A percentile compares a stretch with the other conserved stretches of the same genome.
Evolutionary conservation across 1,284 basidiomycete genomes (phyloP).

Genomic region (Apiotrichum gamsii): DNA sequence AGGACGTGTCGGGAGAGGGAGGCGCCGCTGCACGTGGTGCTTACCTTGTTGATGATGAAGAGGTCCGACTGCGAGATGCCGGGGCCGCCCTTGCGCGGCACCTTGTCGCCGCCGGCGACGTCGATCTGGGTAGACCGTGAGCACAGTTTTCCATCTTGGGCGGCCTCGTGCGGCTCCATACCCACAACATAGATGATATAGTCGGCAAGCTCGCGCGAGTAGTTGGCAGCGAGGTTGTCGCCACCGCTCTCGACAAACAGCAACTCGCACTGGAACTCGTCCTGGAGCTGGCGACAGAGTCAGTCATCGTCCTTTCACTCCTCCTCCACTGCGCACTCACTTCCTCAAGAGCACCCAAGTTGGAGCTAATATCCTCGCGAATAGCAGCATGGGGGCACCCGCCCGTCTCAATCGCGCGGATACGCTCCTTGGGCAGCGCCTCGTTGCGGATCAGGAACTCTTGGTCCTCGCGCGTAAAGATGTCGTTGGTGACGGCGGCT

Average conservation of each 20-base stretch:
- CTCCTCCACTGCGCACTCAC: too few relatives aligned
- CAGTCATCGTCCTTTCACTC: too few relatives aligned
- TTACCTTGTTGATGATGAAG: conserved; percentile 80
- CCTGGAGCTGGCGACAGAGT: too few relatives aligned
- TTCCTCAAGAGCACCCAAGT: conserved; percentile 91
- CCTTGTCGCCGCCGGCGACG: conserved; percentile 87
- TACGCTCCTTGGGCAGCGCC: conserved; percentile 75
- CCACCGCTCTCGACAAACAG: conserved; percentile 93
- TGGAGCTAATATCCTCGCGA: conserved; percentile 94
- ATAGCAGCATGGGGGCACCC: conserved; percentile 95
- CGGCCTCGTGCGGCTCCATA: too few relatives aligned
- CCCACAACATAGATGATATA: conserved; percentile 92
- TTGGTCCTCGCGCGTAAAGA: conserved; percentile 95
- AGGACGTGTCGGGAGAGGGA: too few relatives aligned
- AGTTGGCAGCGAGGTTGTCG: conserved; percentile 94
- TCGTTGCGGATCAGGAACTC: conserved; percentile 92
- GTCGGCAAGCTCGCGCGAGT: conserved; percentile 90
- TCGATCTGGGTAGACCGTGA: conserved; percentile 52
- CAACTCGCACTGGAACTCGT: conserved; percentile 74
- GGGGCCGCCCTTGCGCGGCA: conserved; percentile 94
- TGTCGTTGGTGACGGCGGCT: conserved; percentile 95
- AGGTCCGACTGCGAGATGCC: conserved; percentile 89
- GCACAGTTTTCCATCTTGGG: too few relatives aligned
- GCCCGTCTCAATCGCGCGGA: conserved; percentile 92
- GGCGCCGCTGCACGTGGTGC: background rate